Evolutionary conservation across 2,329 filamentous ascomycete species (phyloP).

Genomic region (Chalaropsis thielavioides): DNA sequence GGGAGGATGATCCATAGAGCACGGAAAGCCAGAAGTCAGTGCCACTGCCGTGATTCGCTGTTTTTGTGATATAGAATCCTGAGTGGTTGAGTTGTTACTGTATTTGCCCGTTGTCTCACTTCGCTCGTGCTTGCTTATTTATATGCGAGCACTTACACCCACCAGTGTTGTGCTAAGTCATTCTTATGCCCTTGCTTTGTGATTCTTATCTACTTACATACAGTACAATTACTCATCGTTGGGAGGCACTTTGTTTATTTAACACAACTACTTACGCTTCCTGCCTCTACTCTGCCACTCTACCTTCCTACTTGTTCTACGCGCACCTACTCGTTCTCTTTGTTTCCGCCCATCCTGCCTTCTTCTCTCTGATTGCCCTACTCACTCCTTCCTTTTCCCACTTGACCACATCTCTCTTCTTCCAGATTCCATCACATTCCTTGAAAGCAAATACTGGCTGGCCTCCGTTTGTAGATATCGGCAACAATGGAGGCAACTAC

Average conservation of each 20-base stretch:
- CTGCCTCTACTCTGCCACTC: neutral
- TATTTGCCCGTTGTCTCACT: neutral
- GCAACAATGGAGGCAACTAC: constrained; percentile 11
- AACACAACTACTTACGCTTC: neutral
- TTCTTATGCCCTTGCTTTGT: neutral
- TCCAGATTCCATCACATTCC: neutral
- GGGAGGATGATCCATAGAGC: neutral
- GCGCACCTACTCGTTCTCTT: neutral
- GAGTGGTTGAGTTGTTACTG: neutral
- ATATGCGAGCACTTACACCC: neutral
- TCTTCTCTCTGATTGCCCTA: neutral
- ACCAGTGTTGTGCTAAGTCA: neutral
- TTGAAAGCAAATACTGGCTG: neutral
- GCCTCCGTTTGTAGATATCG: neutral
- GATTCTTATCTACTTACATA: neutral
- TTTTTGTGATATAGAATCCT: neutral
- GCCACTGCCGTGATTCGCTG: neutral
- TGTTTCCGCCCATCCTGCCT: neutral
- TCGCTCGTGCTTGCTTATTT: neutral
- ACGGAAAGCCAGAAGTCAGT: neutral
- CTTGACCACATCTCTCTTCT: neutral
- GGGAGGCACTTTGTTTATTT: neutral
- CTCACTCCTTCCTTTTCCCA: neutral
- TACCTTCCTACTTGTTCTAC: neutral
- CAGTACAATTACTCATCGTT: too few species aligned